These are phyloP conservation scores for Posidonia australis DNA, from an alignment of 106 monocot genomes.

Conservation along the genomic window DNA sequence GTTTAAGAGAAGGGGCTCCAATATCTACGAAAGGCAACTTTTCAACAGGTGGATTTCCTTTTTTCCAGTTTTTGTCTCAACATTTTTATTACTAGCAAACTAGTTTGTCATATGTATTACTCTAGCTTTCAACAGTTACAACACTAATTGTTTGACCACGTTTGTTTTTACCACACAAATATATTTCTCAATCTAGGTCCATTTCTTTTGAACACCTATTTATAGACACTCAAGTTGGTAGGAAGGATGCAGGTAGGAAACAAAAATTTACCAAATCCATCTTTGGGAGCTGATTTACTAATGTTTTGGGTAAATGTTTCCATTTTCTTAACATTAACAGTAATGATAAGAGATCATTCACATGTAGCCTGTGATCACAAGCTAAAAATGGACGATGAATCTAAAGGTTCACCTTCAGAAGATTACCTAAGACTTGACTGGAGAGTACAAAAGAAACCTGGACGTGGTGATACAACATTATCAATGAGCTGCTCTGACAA, in stretches of 20 bases:
- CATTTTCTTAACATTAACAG: neutral
- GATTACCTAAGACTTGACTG: conserved; percentile 8
- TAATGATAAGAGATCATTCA: neutral
- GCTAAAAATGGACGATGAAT: conserved; percentile 5
- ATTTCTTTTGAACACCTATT: no score
- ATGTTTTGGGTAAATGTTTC: no score
- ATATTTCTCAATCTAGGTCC: no score
- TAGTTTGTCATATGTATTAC: no score
- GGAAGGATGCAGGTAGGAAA: no score
- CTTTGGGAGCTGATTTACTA: no score
- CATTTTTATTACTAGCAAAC: no score
- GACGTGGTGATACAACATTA: conserved; percentile 78
- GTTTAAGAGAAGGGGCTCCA: neutral
- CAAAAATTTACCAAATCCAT: no score
- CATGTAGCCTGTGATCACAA: neutral
- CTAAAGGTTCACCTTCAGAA: conserved; percentile 2
- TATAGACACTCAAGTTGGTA: no score
- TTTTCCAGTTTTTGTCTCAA: neutral
- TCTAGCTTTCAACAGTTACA: no score
- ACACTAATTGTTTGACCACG: no score
- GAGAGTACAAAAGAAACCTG: conserved; percentile 75
- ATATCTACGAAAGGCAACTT: neutral
- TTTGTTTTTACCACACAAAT: no score
- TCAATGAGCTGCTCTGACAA: conserved; percentile 98
- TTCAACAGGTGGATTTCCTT: neutral